Conservation (phyloP, 2,329 filamentous ascomycete species). For the Ramichloridium luteum region DNA sequence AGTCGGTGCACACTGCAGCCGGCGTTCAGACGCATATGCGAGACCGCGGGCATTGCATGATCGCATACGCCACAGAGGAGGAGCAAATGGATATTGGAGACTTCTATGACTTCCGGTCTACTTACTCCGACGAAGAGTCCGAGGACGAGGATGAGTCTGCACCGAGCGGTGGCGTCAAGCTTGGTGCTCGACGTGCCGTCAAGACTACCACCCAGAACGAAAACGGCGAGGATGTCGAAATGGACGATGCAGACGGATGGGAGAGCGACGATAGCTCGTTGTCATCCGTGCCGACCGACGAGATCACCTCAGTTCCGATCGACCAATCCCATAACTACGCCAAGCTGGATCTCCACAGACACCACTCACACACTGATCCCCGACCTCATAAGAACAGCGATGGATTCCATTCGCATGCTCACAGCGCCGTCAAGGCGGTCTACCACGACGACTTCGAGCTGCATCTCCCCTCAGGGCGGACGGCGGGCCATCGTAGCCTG, state of each 20-base stretch:
- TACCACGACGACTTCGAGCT: constrained; percentile 91
- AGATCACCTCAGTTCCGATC: constrained; percentile 66
- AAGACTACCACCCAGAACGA: constrained; percentile 34
- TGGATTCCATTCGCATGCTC: constrained; percentile 71
- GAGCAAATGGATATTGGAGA: constrained; percentile 92
- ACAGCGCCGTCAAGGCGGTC: constrained; percentile 58
- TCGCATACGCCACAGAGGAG: constrained; percentile 76
- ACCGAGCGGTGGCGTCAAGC: constrained; percentile 49
- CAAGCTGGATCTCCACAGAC: constrained; percentile 57
- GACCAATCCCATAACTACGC: constrained; percentile 63
- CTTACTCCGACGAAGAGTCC: constrained; percentile 69
- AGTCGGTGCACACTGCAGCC: constrained; percentile 62
- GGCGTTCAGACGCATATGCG: constrained; percentile 95
- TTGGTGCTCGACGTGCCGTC: constrained; percentile 48
- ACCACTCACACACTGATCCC: constrained; percentile 58
- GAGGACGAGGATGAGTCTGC: constrained; percentile 45
- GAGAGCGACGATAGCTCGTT: constrained; percentile 80
- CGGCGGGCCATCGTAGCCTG: constrained; percentile 79
- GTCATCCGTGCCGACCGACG: constrained; percentile 75
- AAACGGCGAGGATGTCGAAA: constrained; percentile 44
- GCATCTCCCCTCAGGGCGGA: constrained; percentile 78
- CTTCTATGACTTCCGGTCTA: constrained; percentile 92
- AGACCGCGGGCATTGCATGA: constrained; percentile 93
- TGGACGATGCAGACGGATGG: constrained; percentile 68
- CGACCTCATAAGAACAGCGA: constrained; percentile 62